Evolutionary conservation across 2,329 filamentous ascomycete genomes (phyloP), one percentile per base, ranked within the genome.

Genomic region (Colletotrichum plurivorum): DNA sequence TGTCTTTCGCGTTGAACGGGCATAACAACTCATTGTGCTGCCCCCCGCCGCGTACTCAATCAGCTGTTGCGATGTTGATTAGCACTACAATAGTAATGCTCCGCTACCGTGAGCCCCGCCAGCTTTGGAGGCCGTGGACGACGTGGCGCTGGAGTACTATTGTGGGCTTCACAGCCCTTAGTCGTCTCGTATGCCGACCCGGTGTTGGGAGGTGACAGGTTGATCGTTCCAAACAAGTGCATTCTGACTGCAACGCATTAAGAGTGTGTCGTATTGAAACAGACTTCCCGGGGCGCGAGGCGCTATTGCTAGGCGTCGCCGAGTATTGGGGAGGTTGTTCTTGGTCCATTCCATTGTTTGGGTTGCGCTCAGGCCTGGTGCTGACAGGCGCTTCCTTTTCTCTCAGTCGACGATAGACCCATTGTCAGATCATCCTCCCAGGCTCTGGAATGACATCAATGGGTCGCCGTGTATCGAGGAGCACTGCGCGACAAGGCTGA

Each of bases 231-330:
- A 31, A 45, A 27, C 55, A 45, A 43, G 18, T 20, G 41, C 41
- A 39, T 36, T 43, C 39, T 27, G 46, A 51, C 52, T 15, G 36
- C 16, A 31, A 15, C 51, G 60, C 51, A 53, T 63, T 61, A 56
- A 69, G 9, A 56, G 22, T 25, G 62, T 46, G 49, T 55, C 16
- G 62, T 66, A 61, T 69, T 69, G 66, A 69, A 69, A 69, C 66
- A 61, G 20, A 45, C 20, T 54, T 49, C 41, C 62, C 18, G 36
- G 54, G 51, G 55, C 49, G 45, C 22, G 46, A 45, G 55, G 55
- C 36, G 62, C 43, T 59, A 43, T 69, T 43, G 41, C 49, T 45
- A 59, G 54, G 66, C 62, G 22, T 49, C 10, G 41, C 36, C 62
- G 45, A 52, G 31, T 48, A 51, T 55, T 51, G 66, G 25, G 45